Base-by-base conservation (phyloP, 805 yeast species). In the Barnettozyma botsteinii region DNA sequence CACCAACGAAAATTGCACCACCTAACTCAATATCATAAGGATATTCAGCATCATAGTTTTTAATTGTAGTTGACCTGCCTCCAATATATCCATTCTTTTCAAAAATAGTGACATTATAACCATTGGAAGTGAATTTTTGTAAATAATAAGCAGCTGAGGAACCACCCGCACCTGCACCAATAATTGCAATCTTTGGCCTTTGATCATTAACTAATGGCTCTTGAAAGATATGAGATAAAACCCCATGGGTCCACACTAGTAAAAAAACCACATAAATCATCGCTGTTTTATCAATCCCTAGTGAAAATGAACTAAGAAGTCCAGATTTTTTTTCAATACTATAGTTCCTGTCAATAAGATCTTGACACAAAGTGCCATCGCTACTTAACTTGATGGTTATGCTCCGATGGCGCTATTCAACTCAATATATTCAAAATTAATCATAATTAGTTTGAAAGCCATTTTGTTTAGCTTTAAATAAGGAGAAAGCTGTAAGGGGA, bases 131-230 rank as follows among this genome's bases (percentile, higher is more conserved):
- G 46, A 51, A 70, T 33, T 60, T 62, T 28, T 68, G 66, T 13
- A 72, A 56, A 42, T 72, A 61, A 46, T 69, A 65, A 4, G 77
- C 70, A n/a, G 70, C 59, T 4, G 72, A 55, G 1, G 75, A 53
- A 1, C 79, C 78, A 9, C 72, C 75, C 4, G 78, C 67, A 4
- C 78, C 79, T 0, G 77, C 73, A 3, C 79, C 78, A 22, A 69
- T 59, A 19, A 70, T 63, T 2, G 73, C 75, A 13, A 69, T 48
- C 6, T 40, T 46, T 3, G 40, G 41, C 13, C 19, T 24, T 12
- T 14, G 4, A n/a, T 11, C 20, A 9, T 7, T 12, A 4, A 20
- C 6, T 5, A 38, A 17, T n/a, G 34, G 34, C 13, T 17, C 7
- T 19, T 26, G 31, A 10, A 23, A 21, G 10, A 15, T 13, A 7